phyloP scores from a whole-genome alignment of 2,329 filamentous ascomycete genomes.

The Ascochyta koolunga region DNA sequence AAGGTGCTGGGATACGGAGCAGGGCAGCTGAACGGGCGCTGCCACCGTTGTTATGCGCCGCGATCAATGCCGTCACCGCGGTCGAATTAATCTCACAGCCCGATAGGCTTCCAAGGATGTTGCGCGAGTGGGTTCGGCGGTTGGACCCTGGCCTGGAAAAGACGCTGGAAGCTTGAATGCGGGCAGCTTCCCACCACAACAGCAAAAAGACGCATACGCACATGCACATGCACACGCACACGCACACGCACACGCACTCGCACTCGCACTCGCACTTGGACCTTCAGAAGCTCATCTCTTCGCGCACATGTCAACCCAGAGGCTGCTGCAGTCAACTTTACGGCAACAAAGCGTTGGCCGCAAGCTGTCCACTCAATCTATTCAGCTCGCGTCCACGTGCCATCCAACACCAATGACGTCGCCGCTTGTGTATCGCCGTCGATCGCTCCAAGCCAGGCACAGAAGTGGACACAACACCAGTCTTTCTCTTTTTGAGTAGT shows the following conservation, averaged over 20 bases:
- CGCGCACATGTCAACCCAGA: background rate
- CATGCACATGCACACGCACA: background rate
- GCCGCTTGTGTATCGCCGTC: background rate
- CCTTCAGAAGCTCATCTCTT: too few relatives aligned
- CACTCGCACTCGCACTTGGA: too few relatives aligned
- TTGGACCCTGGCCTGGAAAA: slow-evolving; percentile 12
- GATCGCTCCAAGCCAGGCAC: slow-evolving; percentile 13
- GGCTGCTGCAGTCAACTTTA: background rate
- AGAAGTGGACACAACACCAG: slow-evolving; percentile 4
- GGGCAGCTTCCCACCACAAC: too few relatives aligned
- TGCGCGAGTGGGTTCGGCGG: slow-evolving; percentile 5
- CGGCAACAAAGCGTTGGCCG: slow-evolving; percentile 9
- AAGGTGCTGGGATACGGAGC: background rate
- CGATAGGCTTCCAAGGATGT: slow-evolving; percentile 15
- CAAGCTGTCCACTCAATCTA: background rate
- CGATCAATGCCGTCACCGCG: slow-evolving; percentile 15
- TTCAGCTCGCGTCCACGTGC: slow-evolving; percentile 8
- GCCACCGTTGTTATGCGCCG: slow-evolving; percentile 6
- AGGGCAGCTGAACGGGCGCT: too few relatives aligned
- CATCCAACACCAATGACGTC: slow-evolving; percentile 2
- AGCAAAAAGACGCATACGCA: background rate
- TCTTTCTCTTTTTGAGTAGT: slow-evolving; percentile 11
- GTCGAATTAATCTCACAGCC: slow-evolving; percentile 6
- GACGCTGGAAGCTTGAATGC: background rate
- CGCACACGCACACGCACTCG: too few relatives aligned